Evolutionary conservation across 2,329 filamentous ascomycete species (phyloP), one percentile per base, ranked within the genome.

Genomic region (Ophiostoma piceae): DNA sequence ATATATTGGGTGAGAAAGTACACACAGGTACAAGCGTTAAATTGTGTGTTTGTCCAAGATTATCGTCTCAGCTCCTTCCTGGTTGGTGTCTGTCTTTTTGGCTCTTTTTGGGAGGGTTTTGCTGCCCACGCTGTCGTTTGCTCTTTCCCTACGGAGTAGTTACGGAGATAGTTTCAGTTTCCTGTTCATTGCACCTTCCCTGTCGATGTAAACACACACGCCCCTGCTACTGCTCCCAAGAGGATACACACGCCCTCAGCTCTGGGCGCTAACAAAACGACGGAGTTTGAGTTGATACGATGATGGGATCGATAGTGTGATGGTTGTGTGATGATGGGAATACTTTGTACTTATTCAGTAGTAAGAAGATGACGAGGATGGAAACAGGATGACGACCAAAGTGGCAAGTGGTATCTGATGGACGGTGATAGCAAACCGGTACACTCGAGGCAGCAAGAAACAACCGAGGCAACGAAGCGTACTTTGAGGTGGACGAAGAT

Each of bases 231-330:
- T 60, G 22, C 43, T 14, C 39, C 37, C 60, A 54, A 19, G 11
- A 5, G 62, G 11, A 65, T 64, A 66, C 65, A 68, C 69, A 70
- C 69, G 66, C 69, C 69, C 69, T 70, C 54, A 70, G 66, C 69
- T 70, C 57, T 57, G 35, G 39, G 51, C 65, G 51, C 65, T 35
- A 67, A 26, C 14, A 62, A 41, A 51, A 37, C 51, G 51, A 60
- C 60, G 29, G 22, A 47, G 41, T 65, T 68, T 39, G 67, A n/a
- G 51, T 68, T 39, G 67, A n/a, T 47, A 47, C 43, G 39, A 41
- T 41, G 39, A 37, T 37, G 8, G 39, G 39, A 41, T 41, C 2
- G 9, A 41, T 41, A 14, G 39, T 41, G 12, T 41, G 39, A 41
- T 41, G 9, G 6, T n/a, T 19, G 43, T n/a, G 19, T 8, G 43